Base-by-base conservation (phyloP, 2,329 filamentous ascomycete species). In the Neonectria coccinea region DNA sequence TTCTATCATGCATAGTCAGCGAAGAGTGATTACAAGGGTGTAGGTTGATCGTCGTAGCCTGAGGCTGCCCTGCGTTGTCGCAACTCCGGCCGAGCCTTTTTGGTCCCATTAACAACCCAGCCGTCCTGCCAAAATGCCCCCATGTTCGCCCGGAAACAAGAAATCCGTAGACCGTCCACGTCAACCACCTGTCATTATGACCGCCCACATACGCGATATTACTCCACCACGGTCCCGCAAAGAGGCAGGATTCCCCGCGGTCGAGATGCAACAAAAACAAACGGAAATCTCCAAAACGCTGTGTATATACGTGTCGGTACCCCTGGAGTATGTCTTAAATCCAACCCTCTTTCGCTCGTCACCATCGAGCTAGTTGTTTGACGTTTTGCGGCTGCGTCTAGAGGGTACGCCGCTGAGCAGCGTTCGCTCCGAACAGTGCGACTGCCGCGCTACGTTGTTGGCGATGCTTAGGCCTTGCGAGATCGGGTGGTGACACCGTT, bases 401-500 rank as follows among this genome's bases (percentile, higher is more conserved):
- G 50, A 39, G 44, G 10, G 50, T 29, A 39, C 22, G 39, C 27
- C 22, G 36, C 42, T 41, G 50, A 42, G 52, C 41, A 48, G 16
- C 54, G 29, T 48, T 44, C n/a, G 41, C 59, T 53, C 44, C 33
- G 52, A n/a, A 29, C 10, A 42, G 63, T 48, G 45, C 51, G 39
- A n/a, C 36, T 41, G 45, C 29, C 16, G 22, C 53, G 25, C 20
- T 18, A 41, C 29, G 27, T 41, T 41, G 18, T 31, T 10, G 53
- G 47, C 20, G 51, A 41, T 36, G 31, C 59, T 74, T 78, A 81
- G 58, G 90, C 91, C 85, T 92, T 92, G 76, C 91, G 88, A 70
- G 89, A 92, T 72, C 91, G 85, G 53, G 89, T 89, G 62, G 85
- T 85, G 66, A 85, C 80, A 69, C 88, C 89, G 75, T 86, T 91